Percentiles rank a stretch among this genome's conserved stretches.
phyloP scores from a whole-genome alignment of 768 basidiomycete genomes.

The Hypholoma fasciculare region DNA sequence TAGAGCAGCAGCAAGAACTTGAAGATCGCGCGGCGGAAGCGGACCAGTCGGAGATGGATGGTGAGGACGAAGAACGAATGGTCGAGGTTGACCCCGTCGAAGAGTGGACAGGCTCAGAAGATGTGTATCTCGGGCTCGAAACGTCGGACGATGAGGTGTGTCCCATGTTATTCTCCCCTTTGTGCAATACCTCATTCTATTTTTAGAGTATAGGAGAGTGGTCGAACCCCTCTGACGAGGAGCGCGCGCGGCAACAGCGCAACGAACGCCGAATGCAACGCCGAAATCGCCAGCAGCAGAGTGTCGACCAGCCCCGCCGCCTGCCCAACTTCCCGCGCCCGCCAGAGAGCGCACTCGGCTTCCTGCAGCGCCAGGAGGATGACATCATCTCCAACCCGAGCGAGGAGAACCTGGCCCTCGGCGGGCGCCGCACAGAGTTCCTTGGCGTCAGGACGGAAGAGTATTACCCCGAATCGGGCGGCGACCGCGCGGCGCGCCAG shows the following conservation, averaged over 20 bases:
- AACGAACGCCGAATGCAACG: slow-evolving; percentile 63
- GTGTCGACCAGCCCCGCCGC: slow-evolving; percentile 63
- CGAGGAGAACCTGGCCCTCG: slow-evolving; percentile 58
- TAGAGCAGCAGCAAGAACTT: slow-evolving; percentile 1
- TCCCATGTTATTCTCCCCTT: not conserved
- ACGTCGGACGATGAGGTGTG: slow-evolving; percentile 72
- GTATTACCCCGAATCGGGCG: slow-evolving; percentile 46
- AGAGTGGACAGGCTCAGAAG: slow-evolving; percentile 88
- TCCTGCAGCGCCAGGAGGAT: slow-evolving; percentile 40
- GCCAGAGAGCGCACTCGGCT: slow-evolving; percentile 50
- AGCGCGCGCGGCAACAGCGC: slow-evolving; percentile 70
- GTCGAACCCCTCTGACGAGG: slow-evolving; percentile 91
- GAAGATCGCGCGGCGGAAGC: slow-evolving; percentile 21
- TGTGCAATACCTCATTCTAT: not conserved
- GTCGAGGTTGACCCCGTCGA: slow-evolving; percentile 45
- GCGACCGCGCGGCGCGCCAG: slow-evolving; percentile 24
- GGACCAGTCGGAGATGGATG: slow-evolving; percentile 29
- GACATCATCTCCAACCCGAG: slow-evolving; percentile 88
- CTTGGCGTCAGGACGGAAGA: slow-evolving; percentile 41
- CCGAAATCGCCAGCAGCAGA: slow-evolving; percentile 41
- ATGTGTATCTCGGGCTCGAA: slow-evolving; percentile 47
- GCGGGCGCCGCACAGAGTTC: slow-evolving; percentile 36
- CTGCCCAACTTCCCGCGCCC: slow-evolving; percentile 82
- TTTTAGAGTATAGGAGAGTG: slow-evolving; percentile 81
- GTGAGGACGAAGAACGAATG: slow-evolving; percentile 25